These are phyloP conservation scores for Myochromella boudieri DNA, from an alignment of 768 basidiomycete species.

Conservation along the genomic window DNA sequence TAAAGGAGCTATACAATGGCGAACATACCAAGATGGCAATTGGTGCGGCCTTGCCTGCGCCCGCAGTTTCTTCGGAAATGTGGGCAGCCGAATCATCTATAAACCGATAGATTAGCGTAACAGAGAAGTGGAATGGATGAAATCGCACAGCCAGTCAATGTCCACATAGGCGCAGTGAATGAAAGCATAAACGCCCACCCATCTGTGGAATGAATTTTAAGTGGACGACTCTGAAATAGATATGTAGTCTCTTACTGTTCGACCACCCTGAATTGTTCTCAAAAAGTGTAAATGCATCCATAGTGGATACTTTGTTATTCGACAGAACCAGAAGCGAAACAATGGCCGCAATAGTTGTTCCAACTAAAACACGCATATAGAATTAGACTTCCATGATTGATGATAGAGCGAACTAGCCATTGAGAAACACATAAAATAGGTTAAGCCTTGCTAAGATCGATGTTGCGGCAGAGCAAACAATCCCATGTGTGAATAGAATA, in stretches of 20 bases:
- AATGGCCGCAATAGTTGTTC: conserved; percentile 64
- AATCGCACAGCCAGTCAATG: conserved; percentile 67
- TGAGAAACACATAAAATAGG: conserved; percentile 66
- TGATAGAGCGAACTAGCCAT: conserved; percentile 37
- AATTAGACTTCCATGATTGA: conserved; percentile 10
- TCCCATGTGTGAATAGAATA: conserved; percentile 64
- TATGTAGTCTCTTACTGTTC: conserved; percentile 46
- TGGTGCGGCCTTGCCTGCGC: conserved; percentile 63
- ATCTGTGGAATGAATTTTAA: conserved; percentile 35
- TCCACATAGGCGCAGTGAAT: conserved; percentile 80
- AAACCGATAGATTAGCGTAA: conserved; percentile 5
- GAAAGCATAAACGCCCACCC: conserved; percentile 75
- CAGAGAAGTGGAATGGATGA: not conserved
- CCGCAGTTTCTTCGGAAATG: conserved; percentile 70
- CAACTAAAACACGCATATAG: conserved; percentile 38
- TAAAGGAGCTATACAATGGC: not conserved
- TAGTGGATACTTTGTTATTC: conserved; percentile 60
- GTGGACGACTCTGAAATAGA: not conserved
- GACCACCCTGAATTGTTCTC: conserved; percentile 74
- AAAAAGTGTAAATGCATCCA: conserved; percentile 65
- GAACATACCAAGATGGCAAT: conserved; percentile 57
- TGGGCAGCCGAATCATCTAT: conserved; percentile 77
- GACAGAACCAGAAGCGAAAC: conserved; percentile 57
- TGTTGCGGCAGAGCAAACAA: conserved; percentile 73
- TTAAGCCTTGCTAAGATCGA: conserved; percentile 65